Base-by-base conservation (phyloP, 805 yeast species). In the Pichia membranifaciens region DNA sequence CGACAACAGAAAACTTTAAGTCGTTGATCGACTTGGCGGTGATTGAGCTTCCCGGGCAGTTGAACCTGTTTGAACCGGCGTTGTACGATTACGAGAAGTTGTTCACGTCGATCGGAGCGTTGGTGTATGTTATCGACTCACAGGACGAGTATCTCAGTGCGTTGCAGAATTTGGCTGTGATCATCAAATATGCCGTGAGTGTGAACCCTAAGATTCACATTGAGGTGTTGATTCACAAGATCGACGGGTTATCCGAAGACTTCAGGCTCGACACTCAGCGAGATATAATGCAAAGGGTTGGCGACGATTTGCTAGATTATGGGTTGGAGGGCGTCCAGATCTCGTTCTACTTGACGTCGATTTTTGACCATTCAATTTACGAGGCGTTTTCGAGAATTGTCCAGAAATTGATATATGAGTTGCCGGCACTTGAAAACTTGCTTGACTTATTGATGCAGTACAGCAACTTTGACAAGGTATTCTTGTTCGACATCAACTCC, bases 81-180 rank as follows among this genome's bases (percentile, higher is more conserved):
- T 50, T 67, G 28, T 82, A 83, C 56, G 96, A 88, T 58, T 79
- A 86, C 21, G 89, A 82, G 51, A 72, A 82, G 51, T 66, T 90
- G 23, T 90, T 91, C 59, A 73, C 82, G 38, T 80, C 84, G 38
- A 88, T 89, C 13, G 96, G 96, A 17, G 93, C 96, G 0, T 72
- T 93, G 25, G 93, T 93, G 2, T 93, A 93, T 60, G 96, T 93
- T 36, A 89, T 93, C 52, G 99, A 93, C 66, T 79, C 90, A 10
- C 97, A 89, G 64, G 98, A 91, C 68, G 99, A 93, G 63, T 93
- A 93, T 65, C 69, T 90, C 54, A 84, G 88, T 64, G 96, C 98
- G 0, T 73, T 93, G 41, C 88, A 95, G 23, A 90, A 89, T 60
- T 69, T 93, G 42, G 87, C 91, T 4, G 83, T 84, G 73, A 88